Percentiles rank a stretch among this genome's conserved stretches.
phyloP scores from a whole-genome alignment of 441 rosid genomes.

The Mallotus japonicus region DNA sequence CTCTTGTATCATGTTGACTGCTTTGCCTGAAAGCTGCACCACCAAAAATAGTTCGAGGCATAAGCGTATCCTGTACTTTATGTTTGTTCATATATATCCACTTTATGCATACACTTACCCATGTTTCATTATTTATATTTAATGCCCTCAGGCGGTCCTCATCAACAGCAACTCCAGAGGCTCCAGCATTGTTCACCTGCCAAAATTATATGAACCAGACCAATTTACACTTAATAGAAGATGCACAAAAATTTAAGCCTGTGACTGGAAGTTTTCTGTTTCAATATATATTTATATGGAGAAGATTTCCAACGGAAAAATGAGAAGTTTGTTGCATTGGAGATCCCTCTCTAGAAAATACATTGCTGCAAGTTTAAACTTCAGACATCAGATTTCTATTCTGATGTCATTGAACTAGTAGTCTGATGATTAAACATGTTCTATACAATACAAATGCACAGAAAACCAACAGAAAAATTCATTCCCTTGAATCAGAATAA shows the following conservation, averaged over 20 bases:
- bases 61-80: background rate
- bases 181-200: constrained; percentile 56
- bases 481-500: background rate
- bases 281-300: no score
- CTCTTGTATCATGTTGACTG: constrained; percentile 27
- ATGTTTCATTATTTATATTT: constrained; percentile 39
- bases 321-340: background rate
- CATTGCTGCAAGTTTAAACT: no score
- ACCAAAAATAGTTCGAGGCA: background rate
- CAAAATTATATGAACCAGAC: background rate
- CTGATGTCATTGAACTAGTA: background rate
- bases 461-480: no score
- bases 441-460: background rate
- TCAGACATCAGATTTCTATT: no score
- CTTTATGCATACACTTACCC: constrained; percentile 30
- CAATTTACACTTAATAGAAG: background rate
- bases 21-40: constrained; percentile 46
- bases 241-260: no score
- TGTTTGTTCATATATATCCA: background rate
- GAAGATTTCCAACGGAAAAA: no score
- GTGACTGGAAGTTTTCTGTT: no score
- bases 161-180: constrained; percentile 34
- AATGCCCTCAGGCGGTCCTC: constrained; percentile 37
- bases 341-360: no score
- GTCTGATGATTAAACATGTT: background rate